Conservation (phyloP, 2,329 filamentous ascomycete species). For the Neonectria faginata region DNA sequence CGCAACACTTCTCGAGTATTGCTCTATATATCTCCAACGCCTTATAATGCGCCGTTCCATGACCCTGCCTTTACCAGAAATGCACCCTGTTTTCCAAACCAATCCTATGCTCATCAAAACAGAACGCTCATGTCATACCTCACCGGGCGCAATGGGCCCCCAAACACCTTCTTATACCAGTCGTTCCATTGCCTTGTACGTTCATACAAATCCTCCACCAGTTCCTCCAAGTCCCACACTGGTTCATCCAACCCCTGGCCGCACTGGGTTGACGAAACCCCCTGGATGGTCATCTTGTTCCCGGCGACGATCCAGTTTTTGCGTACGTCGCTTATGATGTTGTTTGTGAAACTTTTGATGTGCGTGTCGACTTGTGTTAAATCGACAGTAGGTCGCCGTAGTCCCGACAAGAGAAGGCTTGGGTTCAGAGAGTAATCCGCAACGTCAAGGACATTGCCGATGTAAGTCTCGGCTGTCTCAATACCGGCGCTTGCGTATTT, state of each 20-base stretch:
- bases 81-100: constrained; percentile 25
- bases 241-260: constrained; percentile 50
- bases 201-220: constrained; percentile 49
- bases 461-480: constrained; percentile 32
- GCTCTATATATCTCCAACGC: background rate
- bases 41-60: constrained; percentile 24
- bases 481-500: constrained; percentile 34
- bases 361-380: constrained; percentile 42
- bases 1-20: background rate
- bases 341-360: constrained; percentile 55
- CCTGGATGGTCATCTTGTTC: constrained; percentile 52
- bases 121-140: constrained; percentile 33
- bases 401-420: constrained; percentile 39
- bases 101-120: constrained; percentile 44
- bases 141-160: constrained; percentile 1
- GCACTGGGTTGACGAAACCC: constrained; percentile 49
- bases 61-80: constrained; percentile 25
- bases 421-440: constrained; percentile 33
- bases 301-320: constrained; percentile 57
- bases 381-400: constrained; percentile 20
- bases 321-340: constrained; percentile 58
- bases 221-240: constrained; percentile 47
- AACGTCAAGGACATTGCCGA: constrained; percentile 35
- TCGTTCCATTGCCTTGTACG: constrained; percentile 50
- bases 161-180: constrained; percentile 48